Percentiles rank a stretch among this genome's conserved stretches.
Evolutionary conservation across 2,329 filamentous ascomycete species (phyloP).

Genomic region (Apiospora malaysiana): DNA sequence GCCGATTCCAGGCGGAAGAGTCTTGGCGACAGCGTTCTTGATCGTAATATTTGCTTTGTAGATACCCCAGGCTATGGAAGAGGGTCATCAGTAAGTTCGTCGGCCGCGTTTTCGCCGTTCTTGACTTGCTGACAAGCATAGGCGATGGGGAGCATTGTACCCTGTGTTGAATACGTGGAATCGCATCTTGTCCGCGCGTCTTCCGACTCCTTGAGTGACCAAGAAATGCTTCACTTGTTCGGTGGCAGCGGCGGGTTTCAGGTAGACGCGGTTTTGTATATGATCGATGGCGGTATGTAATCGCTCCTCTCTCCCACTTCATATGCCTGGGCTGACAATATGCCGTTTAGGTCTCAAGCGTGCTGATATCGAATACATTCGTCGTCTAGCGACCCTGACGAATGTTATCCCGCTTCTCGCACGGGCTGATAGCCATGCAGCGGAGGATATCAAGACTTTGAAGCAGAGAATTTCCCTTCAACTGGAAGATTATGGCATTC

Average conservation of each 20-base stretch:
- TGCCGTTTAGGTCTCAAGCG: slow-evolving; percentile 57
- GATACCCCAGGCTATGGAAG: slow-evolving; percentile 74
- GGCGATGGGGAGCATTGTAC: slow-evolving; percentile 61
- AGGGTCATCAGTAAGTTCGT: slow-evolving; percentile 52
- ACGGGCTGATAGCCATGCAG: slow-evolving; percentile 72
- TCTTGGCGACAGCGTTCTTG: slow-evolving; percentile 76
- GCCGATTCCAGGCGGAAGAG: slow-evolving; percentile 69
- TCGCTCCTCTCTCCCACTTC: neutral
- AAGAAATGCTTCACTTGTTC: slow-evolving; percentile 77
- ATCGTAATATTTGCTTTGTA: slow-evolving; percentile 92
- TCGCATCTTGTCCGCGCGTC: slow-evolving; percentile 68
- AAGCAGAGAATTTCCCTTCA: slow-evolving; percentile 66
- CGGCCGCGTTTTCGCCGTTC: neutral
- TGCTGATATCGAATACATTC: slow-evolving; percentile 74
- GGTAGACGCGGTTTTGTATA: slow-evolving; percentile 84
- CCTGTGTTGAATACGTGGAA: slow-evolving; percentile 75
- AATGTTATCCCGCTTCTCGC: slow-evolving; percentile 87
- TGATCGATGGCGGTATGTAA: slow-evolving; percentile 75
- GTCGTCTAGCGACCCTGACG: slow-evolving; percentile 71
- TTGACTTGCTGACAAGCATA: slow-evolving; percentile 29
- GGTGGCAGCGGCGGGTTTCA: slow-evolving; percentile 83
- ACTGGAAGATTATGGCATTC: slow-evolving; percentile 63
- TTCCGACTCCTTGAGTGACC: slow-evolving; percentile 69
- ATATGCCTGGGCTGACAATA: slow-evolving; percentile 28
- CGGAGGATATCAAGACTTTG: slow-evolving; percentile 59